A percentile compares a stretch with the other conserved stretches of the same genome.
Conservation (phyloP, 2,329 filamentous ascomycete genomes). For the Sphaerulina vaccinii region DNA sequence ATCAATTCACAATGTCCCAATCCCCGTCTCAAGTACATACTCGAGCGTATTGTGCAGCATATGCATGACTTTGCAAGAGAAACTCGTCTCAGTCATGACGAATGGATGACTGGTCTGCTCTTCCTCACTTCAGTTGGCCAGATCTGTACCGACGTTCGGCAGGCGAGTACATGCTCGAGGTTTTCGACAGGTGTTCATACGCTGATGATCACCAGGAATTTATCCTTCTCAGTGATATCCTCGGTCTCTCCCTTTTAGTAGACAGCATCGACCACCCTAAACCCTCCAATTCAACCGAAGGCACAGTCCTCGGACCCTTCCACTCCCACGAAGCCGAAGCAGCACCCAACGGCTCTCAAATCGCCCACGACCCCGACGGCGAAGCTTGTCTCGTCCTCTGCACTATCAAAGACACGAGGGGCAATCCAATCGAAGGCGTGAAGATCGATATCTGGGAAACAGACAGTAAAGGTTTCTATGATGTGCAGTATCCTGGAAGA, state of each 20-base stretch:
- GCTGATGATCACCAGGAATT: conserved; percentile 48
- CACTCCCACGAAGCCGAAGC: conserved; percentile 73
- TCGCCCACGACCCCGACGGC: conserved; percentile 68
- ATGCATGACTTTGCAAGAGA: conserved; percentile 80
- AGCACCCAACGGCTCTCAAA: conserved; percentile 56
- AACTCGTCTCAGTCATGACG: conserved; percentile 69
- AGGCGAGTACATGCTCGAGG: conserved; percentile 48
- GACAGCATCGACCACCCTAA: conserved; percentile 84
- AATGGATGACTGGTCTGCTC: conserved; percentile 73
- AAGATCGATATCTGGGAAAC: conserved; percentile 86
- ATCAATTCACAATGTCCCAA: conserved; percentile 72
- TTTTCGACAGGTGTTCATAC: no score
- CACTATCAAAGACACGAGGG: conserved; percentile 64
- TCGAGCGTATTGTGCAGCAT: conserved; percentile 72
- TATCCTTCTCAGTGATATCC: conserved; percentile 76
- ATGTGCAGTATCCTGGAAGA: conserved; percentile 70
- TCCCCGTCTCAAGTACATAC: conserved; percentile 66
- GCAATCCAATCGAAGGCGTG: conserved; percentile 62
- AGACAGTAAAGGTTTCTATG: conserved; percentile 75
- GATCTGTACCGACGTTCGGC: conserved; percentile 70
- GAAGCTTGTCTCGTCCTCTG: conserved; percentile 72
- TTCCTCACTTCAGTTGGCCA: conserved; percentile 73
- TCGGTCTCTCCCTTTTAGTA: conserved; percentile 76
- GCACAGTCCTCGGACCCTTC: conserved; percentile 78
- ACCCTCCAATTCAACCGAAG: conserved; percentile 67